These are phyloP conservation scores for Arabidopsis hybrid DNA, from an alignment of 441 rosid genomes.

Conservation along the genomic window DNA sequence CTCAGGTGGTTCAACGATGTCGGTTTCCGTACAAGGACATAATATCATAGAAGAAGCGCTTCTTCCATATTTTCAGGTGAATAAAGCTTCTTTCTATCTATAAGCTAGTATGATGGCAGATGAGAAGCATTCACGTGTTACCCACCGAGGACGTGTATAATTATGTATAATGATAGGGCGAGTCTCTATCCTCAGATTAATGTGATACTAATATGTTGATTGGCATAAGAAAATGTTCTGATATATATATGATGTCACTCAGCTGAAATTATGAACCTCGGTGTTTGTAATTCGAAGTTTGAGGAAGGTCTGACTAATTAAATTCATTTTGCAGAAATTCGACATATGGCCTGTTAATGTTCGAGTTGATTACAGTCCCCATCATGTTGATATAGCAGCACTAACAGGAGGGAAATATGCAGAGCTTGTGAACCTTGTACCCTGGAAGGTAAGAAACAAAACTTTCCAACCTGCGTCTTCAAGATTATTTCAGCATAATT, in stretches of 20 bases:
- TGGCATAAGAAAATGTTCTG: constrained; percentile 8
- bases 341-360: constrained; percentile 86
- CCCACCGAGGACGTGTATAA: constrained; percentile 25
- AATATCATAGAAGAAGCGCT: constrained; percentile 81
- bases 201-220: constrained; percentile 20
- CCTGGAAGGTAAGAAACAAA: constrained; percentile 83
- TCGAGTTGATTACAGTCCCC: constrained; percentile 94
- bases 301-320: constrained; percentile 44
- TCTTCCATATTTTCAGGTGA: constrained; percentile 99
- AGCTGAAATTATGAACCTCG: constrained; percentile 17
- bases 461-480: constrained; percentile 6
- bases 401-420: constrained; percentile 87
- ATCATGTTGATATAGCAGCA: constrained; percentile 89
- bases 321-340: constrained; percentile 72
- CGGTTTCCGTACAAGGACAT: constrained; percentile 50
- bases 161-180: constrained; percentile 11
- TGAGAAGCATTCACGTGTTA: constrained; percentile 35
- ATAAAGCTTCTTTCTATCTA: constrained; percentile 31
- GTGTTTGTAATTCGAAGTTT: constrained; percentile 14
- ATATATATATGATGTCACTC: neutral
- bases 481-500: constrained; percentile 20
- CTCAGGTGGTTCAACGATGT: constrained; percentile 49
- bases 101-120: constrained; percentile 25
- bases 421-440: constrained; percentile 95
- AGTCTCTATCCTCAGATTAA: constrained; percentile 8